Evolutionary conservation across 1,139 yeast species (phyloP).

Genomic region (Sugiyamaella sp.): DNA sequence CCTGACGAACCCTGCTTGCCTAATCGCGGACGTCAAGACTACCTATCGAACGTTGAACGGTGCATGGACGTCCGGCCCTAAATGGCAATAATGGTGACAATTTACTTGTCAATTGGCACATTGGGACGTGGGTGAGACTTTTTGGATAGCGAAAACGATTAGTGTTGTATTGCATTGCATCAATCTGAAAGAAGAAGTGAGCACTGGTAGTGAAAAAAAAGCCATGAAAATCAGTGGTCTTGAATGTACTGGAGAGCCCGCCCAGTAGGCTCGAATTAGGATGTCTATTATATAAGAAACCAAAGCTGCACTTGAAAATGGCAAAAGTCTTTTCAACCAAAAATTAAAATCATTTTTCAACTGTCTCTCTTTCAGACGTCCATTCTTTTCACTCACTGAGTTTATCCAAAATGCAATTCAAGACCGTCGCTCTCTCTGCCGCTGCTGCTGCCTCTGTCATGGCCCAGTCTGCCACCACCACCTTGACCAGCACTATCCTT

Average conservation of each 20-base stretch:
- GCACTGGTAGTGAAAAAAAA: neutral
- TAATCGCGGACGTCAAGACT: neutral
- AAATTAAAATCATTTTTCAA: neutral
- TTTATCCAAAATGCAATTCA: slow-evolving; percentile 16
- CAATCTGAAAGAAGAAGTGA: slow-evolving; percentile 1
- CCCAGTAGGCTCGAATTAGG: too few species aligned
- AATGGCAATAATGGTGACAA: slow-evolving; percentile 8
- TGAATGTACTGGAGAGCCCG: neutral
- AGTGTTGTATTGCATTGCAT: slow-evolving; percentile 8
- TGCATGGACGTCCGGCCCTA: slow-evolving; percentile 8
- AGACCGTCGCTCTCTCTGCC: slow-evolving; percentile 11
- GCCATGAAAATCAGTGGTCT: neutral
- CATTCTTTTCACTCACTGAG: slow-evolving; percentile 7
- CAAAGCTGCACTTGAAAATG: neutral
- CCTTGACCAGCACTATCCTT: slow-evolving; percentile 17
- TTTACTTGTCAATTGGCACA: slow-evolving; percentile 6
- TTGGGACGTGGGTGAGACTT: slow-evolving; percentile 9
- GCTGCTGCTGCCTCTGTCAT: slow-evolving; percentile 16
- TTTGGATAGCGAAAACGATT: slow-evolving; percentile 3
- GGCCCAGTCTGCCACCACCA: slow-evolving; percentile 16
- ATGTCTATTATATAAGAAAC: slow-evolving; percentile 8
- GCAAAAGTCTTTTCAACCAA: neutral
- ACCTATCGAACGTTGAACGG: slow-evolving; percentile 9
- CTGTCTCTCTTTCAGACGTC: slow-evolving; percentile 9
- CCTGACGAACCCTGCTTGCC: neutral